Conservation (phyloP, 768 basidiomycete genomes). For the Tulasnella sp. region DNA sequence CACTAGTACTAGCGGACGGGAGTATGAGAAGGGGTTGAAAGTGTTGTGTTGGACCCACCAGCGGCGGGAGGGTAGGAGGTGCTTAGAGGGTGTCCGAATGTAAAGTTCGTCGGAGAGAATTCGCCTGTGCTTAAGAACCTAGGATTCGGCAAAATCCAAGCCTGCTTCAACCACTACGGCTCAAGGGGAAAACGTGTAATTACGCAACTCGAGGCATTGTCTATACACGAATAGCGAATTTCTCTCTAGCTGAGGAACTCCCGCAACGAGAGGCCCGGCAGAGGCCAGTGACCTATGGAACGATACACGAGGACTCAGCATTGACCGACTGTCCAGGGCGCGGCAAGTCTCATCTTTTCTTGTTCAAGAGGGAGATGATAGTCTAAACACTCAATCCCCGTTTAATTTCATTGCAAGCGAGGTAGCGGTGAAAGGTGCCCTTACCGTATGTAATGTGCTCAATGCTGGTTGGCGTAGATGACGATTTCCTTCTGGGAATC, state of each 20-base stretch:
- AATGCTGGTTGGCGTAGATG: constrained; percentile 96
- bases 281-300: constrained; percentile 62
- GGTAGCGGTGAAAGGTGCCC: constrained; percentile 28
- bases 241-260: constrained; percentile 81
- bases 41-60: no score
- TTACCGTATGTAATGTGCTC: constrained; percentile 92
- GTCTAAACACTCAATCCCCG: constrained; percentile 43
- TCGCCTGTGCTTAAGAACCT: no score
- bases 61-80: no score
- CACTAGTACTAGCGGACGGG: no score
- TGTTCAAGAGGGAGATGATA: constrained; percentile 99
- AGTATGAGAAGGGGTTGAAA: no score
- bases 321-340: background rate
- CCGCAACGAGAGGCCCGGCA: constrained; percentile 87
- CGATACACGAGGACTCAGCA: background rate
- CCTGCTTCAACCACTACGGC: no score
- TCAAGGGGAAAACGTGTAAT: no score
- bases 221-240: background rate
- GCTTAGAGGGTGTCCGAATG: no score
- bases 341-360: constrained; percentile 48
- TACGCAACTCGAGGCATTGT: no score
- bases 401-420: background rate
- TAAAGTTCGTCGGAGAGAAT: no score
- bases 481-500: constrained; percentile 94
- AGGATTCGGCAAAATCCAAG: no score